Percentiles rank a stretch among this genome's conserved stretches.
These are phyloP conservation scores for Dioscorea alata DNA, from an alignment of 106 monocot species.

Conservation along the genomic window DNA sequence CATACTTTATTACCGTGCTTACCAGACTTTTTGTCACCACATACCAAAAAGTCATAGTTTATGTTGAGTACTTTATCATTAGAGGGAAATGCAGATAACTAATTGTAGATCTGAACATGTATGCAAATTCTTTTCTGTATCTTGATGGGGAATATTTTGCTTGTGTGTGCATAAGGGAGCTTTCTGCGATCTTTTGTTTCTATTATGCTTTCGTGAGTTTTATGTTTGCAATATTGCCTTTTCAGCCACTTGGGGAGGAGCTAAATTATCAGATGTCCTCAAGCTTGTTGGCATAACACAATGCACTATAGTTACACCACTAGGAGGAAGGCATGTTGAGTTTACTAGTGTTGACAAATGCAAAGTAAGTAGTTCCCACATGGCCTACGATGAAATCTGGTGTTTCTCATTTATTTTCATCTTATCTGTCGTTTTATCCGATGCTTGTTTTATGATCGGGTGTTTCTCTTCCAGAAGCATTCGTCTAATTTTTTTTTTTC, in stretches of 20 bases:
- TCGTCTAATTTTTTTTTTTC: constrained; percentile 2
- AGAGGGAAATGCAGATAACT: too few species aligned
- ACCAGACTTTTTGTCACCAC: too few species aligned
- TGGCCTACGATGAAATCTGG: too few species aligned
- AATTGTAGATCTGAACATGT: too few species aligned
- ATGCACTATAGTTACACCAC: constrained; percentile 38
- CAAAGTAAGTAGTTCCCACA: constrained; percentile 43
- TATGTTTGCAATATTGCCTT: not conserved
- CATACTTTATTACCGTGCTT: too few species aligned
- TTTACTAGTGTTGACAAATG: constrained; percentile 91
- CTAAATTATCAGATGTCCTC: constrained; percentile 79
- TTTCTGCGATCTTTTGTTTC: too few species aligned
- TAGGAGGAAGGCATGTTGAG: constrained; percentile 89
- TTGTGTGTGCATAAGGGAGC: too few species aligned
- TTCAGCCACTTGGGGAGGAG: constrained; percentile 93
- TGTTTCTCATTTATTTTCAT: not conserved
- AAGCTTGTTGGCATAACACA: constrained; percentile 81
- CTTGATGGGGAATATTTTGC: too few species aligned
- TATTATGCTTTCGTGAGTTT: not conserved
- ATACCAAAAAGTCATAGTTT: too few species aligned
- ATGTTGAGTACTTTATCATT: too few species aligned
- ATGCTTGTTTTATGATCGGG: not conserved
- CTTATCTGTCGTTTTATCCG: not conserved
- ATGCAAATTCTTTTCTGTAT: too few species aligned
- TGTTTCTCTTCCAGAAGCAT: not conserved